These are phyloP conservation scores for Podila horticola DNA, from an alignment of 192 early-diverging fungal genomes.

Conservation along the genomic window DNA sequence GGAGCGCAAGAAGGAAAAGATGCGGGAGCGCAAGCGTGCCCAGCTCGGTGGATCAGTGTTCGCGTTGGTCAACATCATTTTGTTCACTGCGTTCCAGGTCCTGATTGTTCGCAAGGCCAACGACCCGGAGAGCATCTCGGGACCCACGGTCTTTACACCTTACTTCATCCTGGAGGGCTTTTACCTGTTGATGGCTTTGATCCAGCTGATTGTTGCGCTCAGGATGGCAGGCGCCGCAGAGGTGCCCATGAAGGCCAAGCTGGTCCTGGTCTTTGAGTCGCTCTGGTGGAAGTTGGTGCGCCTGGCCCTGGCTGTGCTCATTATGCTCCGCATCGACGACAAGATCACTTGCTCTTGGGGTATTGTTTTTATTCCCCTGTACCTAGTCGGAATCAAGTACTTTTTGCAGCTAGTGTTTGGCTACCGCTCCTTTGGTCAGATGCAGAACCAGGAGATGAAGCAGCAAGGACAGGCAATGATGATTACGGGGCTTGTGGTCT, in stretches of 20 bases:
- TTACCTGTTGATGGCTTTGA: slow-evolving; percentile 61
- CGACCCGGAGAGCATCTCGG: slow-evolving; percentile 66
- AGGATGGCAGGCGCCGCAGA: slow-evolving; percentile 17
- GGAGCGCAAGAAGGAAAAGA: slow-evolving; percentile 50
- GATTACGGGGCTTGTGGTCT: slow-evolving; percentile 51
- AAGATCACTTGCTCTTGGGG: slow-evolving; percentile 68
- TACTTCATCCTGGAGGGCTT: slow-evolving; percentile 86
- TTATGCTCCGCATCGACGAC: slow-evolving; percentile 71
- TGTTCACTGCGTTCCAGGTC: slow-evolving; percentile 80
- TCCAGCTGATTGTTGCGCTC: slow-evolving; percentile 49
- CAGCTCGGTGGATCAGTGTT: slow-evolving; percentile 24
- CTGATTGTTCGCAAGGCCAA: slow-evolving; percentile 80
- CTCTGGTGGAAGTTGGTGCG: slow-evolving; percentile 77
- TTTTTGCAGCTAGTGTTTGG: slow-evolving; percentile 56
- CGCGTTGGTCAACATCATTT: slow-evolving; percentile 66
- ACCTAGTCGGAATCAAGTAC: slow-evolving; percentile 69
- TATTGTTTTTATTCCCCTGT: slow-evolving; percentile 75
- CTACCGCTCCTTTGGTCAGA: slow-evolving; percentile 42
- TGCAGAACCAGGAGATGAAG: slow-evolving; percentile 56
- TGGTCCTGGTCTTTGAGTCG: slow-evolving; percentile 48
- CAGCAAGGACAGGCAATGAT: slow-evolving; percentile 60
- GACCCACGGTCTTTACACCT: slow-evolving; percentile 78
- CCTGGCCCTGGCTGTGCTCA: slow-evolving; percentile 70
- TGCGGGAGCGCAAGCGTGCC: slow-evolving; percentile 32
- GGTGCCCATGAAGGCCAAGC: slow-evolving; percentile 5